phyloP scores from a whole-genome alignment of 2,329 filamentous ascomycete species.

The Dryadomyces quercivorus region DNA sequence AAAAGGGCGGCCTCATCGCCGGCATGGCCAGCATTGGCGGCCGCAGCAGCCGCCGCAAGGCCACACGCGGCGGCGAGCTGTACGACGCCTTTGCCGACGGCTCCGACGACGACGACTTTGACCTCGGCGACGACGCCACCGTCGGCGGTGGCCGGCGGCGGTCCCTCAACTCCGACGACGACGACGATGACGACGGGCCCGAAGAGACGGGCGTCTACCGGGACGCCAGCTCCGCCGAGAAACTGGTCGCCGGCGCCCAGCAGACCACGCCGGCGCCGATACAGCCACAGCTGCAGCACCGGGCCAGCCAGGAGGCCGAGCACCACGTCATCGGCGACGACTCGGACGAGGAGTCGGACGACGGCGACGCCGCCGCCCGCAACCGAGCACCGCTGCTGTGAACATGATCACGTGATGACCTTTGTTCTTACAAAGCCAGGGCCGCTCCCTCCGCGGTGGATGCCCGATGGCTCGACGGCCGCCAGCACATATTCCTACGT shows the following conservation, averaged over 20 bases:
- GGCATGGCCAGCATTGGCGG: neutral
- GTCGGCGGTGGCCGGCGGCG: neutral
- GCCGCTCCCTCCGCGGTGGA: neutral
- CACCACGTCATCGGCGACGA: conserved; percentile 40
- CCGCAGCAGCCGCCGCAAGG: conserved; percentile 28
- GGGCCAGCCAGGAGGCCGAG: conserved; percentile 22
- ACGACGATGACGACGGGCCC: conserved; percentile 31
- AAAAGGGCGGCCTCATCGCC: conserved; percentile 22
- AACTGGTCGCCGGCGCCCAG: neutral
- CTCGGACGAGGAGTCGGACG: conserved; percentile 25
- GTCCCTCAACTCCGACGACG: conserved; percentile 43
- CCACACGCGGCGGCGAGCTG: conserved; percentile 66
- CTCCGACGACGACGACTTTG: conserved; percentile 56
- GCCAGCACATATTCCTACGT: neutral
- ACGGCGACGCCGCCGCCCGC: conserved; percentile 12
- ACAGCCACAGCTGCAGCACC: neutral
- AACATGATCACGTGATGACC: neutral
- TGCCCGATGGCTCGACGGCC: neutral
- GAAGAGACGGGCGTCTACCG: conserved; percentile 12
- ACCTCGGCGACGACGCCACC: conserved; percentile 31
- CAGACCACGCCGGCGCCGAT: neutral
- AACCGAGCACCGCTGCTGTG: conserved; percentile 6
- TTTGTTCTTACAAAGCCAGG: no score
- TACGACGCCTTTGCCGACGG: conserved; percentile 97
- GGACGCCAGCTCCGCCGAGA: conserved; percentile 15